phyloP scores from a whole-genome alignment of 2,329 filamentous ascomycete genomes.

The Leptographium radiaticola region DNA sequence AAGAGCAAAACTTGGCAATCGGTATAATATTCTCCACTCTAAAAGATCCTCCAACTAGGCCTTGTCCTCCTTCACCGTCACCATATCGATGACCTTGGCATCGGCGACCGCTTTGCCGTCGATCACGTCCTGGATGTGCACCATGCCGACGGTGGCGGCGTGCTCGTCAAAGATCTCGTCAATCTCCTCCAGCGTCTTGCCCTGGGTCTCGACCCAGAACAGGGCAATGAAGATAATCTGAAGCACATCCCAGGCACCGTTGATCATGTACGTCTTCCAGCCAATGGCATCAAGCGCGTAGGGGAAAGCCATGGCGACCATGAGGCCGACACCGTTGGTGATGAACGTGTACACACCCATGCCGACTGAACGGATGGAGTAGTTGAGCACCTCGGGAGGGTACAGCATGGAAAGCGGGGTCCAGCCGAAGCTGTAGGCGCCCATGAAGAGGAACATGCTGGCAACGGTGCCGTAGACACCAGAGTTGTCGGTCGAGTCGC shows the following conservation, averaged over 20 bases:
- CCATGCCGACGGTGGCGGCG: neutral
- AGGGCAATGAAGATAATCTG: slow-evolving; percentile 29
- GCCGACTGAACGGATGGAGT: slow-evolving; percentile 26
- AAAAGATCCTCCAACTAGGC: neutral
- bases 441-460: slow-evolving; percentile 41
- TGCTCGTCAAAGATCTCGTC: slow-evolving; percentile 1
- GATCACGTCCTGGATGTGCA: neutral
- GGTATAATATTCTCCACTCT: neutral
- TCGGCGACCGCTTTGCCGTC: neutral
- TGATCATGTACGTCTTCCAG: slow-evolving; percentile 38
- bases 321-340: slow-evolving; percentile 28
- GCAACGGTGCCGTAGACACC: slow-evolving; percentile 20
- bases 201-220: slow-evolving; percentile 33
- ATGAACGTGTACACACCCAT: slow-evolving; percentile 28
- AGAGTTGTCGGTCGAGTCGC: slow-evolving; percentile 1
- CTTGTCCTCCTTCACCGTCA: neutral
- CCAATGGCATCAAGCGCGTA: slow-evolving; percentile 31
- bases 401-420: slow-evolving; percentile 34
- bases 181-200: slow-evolving; percentile 8
- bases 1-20: too few relatives aligned
- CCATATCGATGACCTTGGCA: neutral
- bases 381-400: slow-evolving; percentile 25
- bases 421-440: slow-evolving; percentile 37
- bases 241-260: slow-evolving; percentile 27
- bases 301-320: slow-evolving; percentile 29